Base-by-base conservation (phyloP, 176 grass and related monocot genomes). In the Secale cereale region DNA sequence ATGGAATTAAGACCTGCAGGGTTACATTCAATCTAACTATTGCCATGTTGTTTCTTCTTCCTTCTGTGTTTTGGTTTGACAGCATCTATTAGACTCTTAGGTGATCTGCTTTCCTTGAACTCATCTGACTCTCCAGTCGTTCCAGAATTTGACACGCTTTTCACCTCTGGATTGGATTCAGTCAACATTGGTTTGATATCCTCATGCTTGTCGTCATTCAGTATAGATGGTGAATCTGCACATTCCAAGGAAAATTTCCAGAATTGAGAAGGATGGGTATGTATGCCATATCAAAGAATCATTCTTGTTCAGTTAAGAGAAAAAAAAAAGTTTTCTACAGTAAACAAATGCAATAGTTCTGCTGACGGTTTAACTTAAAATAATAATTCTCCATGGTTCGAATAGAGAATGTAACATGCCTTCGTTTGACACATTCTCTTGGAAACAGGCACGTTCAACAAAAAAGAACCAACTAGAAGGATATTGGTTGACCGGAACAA, bases 21-120 rank as follows among this genome's bases (percentile, higher is more conserved):
- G 52, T 52, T 80, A 76, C 69, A 84, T 37, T 56, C 67, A 79
- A 84, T 60, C 60, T 87, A 87, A 59, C 76, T 84, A 25, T 39
- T 87, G 30, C 39, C 69, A 78, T 69, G 70, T 27, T 81, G 79
- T 57, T 92, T 95, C 31, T 89, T 94, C 81, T 91, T 96, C 78
- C 86, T 92, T 88, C 72, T 93, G 83, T 87, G 68, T 91, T 89
- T 96, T 32, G 90, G 88, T 83, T 99, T 99, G 68, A 99, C 85
- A 10, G 93, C 91, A 78, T 94, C 97, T 78, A 89, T 98, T 87
- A 98, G 89, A 87, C 81, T 95, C 86, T 98, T 95, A 12, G 97
- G 86, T 0, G 79, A 85, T 81, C 43, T 70, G 69, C 63, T 72
- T 85, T 89, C 89, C 87, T 89, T 90, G 39, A 31, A 65, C 61